These are phyloP conservation scores for Bullera alba DNA, from an alignment of 768 basidiomycete species.

Conservation along the genomic window DNA sequence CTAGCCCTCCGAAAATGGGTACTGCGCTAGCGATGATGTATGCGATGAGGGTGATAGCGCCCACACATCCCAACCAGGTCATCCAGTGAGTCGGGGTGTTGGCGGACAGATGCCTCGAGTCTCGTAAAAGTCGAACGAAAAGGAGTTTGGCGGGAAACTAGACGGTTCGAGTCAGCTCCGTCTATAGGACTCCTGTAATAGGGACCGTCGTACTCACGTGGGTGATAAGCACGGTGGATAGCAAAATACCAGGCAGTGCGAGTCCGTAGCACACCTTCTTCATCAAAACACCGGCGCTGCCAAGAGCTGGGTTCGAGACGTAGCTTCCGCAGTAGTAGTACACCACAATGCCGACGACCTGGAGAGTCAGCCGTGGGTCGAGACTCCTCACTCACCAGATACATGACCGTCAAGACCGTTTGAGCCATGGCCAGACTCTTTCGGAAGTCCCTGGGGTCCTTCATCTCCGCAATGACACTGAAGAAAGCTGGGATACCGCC, in stretches of 20 bases:
- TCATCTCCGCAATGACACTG: conserved; percentile 45
- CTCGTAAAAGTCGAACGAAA: conserved; percentile 33
- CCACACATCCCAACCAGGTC: conserved; percentile 28
- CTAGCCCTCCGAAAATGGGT: conserved; percentile 33
- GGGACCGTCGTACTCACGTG: conserved; percentile 10
- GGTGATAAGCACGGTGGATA: conserved; percentile 21
- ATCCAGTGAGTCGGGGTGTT: conserved; percentile 26
- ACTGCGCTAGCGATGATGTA: conserved; percentile 37
- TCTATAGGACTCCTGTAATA: too few relatives aligned
- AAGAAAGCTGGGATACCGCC: conserved; percentile 15
- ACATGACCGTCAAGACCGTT: conserved; percentile 29
- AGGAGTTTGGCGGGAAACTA: conserved; percentile 3
- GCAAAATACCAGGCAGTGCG: conserved; percentile 22
- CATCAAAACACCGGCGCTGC: conserved; percentile 35
- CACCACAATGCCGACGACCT: conserved; percentile 38
- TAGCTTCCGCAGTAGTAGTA: conserved; percentile 38
- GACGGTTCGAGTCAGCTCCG: background rate
- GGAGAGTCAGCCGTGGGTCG: background rate
- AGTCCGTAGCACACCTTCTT: conserved; percentile 35
- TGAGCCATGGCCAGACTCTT: conserved; percentile 35
- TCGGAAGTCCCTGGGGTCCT: conserved; percentile 39
- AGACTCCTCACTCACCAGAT: conserved; percentile 16
- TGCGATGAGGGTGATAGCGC: conserved; percentile 24
- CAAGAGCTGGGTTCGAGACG: conserved; percentile 43
- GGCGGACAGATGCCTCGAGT: conserved; percentile 21